These are phyloP conservation scores for Fusarium palustre DNA, from an alignment of 2,329 filamentous ascomycete genomes.

Conservation along the genomic window DNA sequence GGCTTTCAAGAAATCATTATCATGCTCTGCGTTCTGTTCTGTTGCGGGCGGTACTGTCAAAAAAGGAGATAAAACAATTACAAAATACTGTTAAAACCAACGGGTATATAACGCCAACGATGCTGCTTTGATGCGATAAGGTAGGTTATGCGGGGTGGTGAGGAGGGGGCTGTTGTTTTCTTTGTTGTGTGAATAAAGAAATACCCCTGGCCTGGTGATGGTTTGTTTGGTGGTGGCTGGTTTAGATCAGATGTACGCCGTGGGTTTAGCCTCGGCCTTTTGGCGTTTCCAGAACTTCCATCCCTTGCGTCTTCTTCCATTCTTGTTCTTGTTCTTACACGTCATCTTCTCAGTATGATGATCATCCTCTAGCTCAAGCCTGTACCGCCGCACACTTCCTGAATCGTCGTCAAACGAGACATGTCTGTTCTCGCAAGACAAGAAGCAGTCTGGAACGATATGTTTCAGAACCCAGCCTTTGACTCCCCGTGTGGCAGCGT, in stretches of 20 bases:
- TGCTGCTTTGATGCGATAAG: slow-evolving; percentile 46
- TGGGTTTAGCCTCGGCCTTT: slow-evolving; percentile 39
- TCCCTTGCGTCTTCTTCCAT: slow-evolving; percentile 40
- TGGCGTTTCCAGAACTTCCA: slow-evolving; percentile 49
- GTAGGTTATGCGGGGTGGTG: background rate
- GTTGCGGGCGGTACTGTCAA: background rate
- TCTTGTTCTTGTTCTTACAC: slow-evolving; percentile 2
- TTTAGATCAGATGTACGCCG: slow-evolving; percentile 24
- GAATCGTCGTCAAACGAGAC: slow-evolving; percentile 71
- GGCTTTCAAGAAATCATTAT: slow-evolving; percentile 44
- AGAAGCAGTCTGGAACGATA: slow-evolving; percentile 71
- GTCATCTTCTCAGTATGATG: slow-evolving; percentile 45
- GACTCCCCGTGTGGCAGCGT: slow-evolving; percentile 69
- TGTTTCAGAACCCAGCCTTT: slow-evolving; percentile 69
- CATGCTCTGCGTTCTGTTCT: slow-evolving; percentile 3
- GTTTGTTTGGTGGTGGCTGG: background rate
- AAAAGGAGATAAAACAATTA: slow-evolving; percentile 6
- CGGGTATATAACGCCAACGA: slow-evolving; percentile 55
- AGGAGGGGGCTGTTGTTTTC: background rate
- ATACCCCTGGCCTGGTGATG: background rate
- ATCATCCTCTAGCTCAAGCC: slow-evolving; percentile 67
- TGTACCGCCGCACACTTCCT: slow-evolving; percentile 72
- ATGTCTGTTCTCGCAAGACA: slow-evolving; percentile 62
- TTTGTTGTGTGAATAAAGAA: slow-evolving; percentile 1
- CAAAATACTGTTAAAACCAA: slow-evolving; percentile 39